Percentiles rank a stretch among this genome's conserved stretches.
phyloP scores from a whole-genome alignment of 1,284 basidiomycete genomes.

The Moesziomyces sp. region DNA sequence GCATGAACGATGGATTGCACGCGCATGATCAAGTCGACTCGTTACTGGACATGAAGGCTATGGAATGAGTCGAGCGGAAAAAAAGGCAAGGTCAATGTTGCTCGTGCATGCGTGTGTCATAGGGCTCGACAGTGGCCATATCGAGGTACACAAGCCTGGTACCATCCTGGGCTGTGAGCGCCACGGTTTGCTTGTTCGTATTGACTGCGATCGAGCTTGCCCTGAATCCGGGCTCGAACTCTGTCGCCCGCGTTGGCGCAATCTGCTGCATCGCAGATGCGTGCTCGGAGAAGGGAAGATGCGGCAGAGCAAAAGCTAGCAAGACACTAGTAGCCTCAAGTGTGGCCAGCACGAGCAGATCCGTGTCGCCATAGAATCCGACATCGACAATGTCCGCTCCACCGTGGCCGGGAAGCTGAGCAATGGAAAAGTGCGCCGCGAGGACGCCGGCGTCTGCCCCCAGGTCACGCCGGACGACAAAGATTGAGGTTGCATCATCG shows the following conservation, averaged over 20 bases:
- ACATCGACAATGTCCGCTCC: slow-evolving; percentile 21
- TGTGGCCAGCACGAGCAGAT: slow-evolving; percentile 24
- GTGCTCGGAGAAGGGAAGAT: slow-evolving; percentile 6
- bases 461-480: slow-evolving; percentile 8
- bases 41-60: no score
- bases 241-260: slow-evolving; percentile 16
- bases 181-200: slow-evolving; percentile 34
- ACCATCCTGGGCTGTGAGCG: slow-evolving; percentile 16
- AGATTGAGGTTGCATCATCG: slow-evolving; percentile 1
- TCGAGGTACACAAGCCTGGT: slow-evolving; percentile 35
- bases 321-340: slow-evolving; percentile 8
- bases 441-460: not conserved
- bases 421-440: slow-evolving; percentile 4
- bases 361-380: slow-evolving; percentile 23
- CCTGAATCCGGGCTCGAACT: slow-evolving; percentile 24
- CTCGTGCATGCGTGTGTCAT: not conserved
- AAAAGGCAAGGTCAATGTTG: not conserved
- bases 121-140: slow-evolving; percentile 10
- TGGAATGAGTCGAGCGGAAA: no score
- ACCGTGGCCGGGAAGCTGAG: not conserved
- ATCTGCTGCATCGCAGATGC: not conserved
- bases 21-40: no score
- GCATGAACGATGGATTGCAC: no score
- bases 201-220: slow-evolving; percentile 32
- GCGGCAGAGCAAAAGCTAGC: slow-evolving; percentile 12